phyloP scores from a whole-genome alignment of 345 rosid species.

The Linum usitatissimum region DNA sequence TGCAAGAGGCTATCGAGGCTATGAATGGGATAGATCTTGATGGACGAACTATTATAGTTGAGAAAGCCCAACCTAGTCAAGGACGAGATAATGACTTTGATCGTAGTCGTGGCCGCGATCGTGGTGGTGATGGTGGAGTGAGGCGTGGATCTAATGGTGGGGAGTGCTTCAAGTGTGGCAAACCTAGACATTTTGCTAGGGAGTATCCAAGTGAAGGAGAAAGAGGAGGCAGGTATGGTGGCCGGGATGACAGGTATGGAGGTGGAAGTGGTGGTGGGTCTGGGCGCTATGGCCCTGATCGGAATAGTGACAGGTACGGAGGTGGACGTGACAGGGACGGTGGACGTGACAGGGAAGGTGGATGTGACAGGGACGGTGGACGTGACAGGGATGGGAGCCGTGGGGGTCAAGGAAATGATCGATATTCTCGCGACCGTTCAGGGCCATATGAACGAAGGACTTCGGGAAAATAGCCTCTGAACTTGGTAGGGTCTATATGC shows the following conservation, averaged over 20 bases:
- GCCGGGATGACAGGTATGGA: slow-evolving; percentile 17
- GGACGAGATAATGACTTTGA: slow-evolving; percentile 74
- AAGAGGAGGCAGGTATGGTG: slow-evolving; percentile 36
- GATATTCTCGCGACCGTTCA: slow-evolving; percentile 57
- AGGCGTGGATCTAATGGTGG: slow-evolving; percentile 59
- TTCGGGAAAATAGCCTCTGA: slow-evolving; percentile 22
- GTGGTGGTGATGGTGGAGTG: slow-evolving; percentile 51
- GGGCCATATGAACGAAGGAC: slow-evolving; percentile 78
- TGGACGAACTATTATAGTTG: slow-evolving; percentile 85
- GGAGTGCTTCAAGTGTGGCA: slow-evolving; percentile 90
- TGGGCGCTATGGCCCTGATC: slow-evolving; percentile 72
- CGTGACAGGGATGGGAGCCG: slow-evolving; percentile 16
- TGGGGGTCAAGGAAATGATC: slow-evolving; percentile 65
- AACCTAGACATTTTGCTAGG: slow-evolving; percentile 95
- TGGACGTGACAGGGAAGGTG: slow-evolving; percentile 46
- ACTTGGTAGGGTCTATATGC: slow-evolving; percentile 20
- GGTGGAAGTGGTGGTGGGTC: slow-evolving; percentile 44
- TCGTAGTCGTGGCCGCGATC: slow-evolving; percentile 53
- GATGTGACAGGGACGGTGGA: slow-evolving; percentile 46
- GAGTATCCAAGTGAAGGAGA: slow-evolving; percentile 76
- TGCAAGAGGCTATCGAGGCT: slow-evolving; percentile 84
- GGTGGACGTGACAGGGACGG: slow-evolving; percentile 64
- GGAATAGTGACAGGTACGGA: slow-evolving; percentile 65
- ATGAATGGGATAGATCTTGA: slow-evolving; percentile 92
- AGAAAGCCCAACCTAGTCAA: slow-evolving; percentile 85